Evolutionary conservation across 2,329 filamentous ascomycete species (phyloP).

Genomic region (Trichoderma hamatum): DNA sequence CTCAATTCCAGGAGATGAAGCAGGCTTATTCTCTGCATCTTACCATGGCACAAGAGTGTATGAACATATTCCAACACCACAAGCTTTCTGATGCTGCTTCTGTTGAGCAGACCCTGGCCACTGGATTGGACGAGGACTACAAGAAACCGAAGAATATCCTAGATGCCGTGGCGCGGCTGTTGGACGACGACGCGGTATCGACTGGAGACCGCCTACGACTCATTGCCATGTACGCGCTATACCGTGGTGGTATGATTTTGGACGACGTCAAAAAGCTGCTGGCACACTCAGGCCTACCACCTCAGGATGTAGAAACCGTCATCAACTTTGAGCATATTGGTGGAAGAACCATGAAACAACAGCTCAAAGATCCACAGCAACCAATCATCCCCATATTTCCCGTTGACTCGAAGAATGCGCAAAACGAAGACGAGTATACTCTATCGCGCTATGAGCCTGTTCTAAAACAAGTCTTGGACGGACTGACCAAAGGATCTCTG

Average conservation of each 20-base stretch:
- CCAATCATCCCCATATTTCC: conserved; percentile 71
- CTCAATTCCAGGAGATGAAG: conserved; percentile 94
- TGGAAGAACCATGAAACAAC: conserved; percentile 64
- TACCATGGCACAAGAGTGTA: conserved; percentile 95
- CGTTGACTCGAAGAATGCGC: conserved; percentile 59
- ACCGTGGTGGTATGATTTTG: conserved; percentile 79
- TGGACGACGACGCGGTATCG: conserved; percentile 79
- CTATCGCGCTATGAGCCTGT: conserved; percentile 86
- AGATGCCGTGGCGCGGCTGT: conserved; percentile 80
- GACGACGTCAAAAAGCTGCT: conserved; percentile 86
- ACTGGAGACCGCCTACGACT: conserved; percentile 79
- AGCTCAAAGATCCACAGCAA: conserved; percentile 75
- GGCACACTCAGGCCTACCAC: conserved; percentile 77
- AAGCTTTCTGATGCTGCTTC: conserved; percentile 87
- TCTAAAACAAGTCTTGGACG: conserved; percentile 81
- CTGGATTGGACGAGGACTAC: conserved; percentile 89
- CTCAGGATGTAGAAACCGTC: conserved; percentile 72
- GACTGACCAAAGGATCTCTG: conserved; percentile 66
- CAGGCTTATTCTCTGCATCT: conserved; percentile 92
- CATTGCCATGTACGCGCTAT: conserved; percentile 82
- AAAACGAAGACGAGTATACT: conserved; percentile 73
- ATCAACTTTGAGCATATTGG: conserved; percentile 82
- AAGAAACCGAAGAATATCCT: conserved; percentile 88
- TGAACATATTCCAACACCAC: conserved; percentile 84
- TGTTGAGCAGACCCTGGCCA: conserved; percentile 87